Percentiles rank a stretch among this genome's conserved stretches.
Conservation (phyloP, 2,329 filamentous ascomycete genomes). For the Cryphonectria radicalis region DNA sequence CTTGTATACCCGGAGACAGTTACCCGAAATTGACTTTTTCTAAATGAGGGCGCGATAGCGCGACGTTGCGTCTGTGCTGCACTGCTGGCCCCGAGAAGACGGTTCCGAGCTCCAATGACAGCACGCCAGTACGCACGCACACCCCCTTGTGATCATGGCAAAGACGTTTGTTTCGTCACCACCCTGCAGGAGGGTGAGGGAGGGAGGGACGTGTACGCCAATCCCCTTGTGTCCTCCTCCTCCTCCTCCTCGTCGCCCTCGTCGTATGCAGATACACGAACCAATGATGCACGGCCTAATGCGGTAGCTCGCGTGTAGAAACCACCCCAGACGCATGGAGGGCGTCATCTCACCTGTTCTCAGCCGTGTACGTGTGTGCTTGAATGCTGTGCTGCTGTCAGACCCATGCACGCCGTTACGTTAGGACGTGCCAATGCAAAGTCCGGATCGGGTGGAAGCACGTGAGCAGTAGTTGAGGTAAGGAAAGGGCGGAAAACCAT, state of each 20-base stretch:
- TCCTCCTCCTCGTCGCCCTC: not conserved
- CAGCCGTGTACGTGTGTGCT: not conserved
- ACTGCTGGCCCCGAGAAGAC: slow-evolving; percentile 8
- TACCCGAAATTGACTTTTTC: slow-evolving; percentile 2
- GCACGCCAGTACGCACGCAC: not conserved
- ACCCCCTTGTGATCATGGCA: slow-evolving; percentile 22
- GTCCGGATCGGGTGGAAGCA: not conserved
- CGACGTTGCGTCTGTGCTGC: not conserved
- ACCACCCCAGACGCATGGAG: not conserved
- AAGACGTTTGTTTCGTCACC: slow-evolving; percentile 13
- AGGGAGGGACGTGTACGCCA: slow-evolving; percentile 7
- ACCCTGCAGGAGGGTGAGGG: not conserved
- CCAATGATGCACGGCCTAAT: not conserved
- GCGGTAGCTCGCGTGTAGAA: not conserved
- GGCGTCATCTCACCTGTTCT: not conserved
- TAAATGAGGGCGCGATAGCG: not conserved
- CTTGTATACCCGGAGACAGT: not conserved
- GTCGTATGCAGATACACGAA: not conserved
- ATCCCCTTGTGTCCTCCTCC: not conserved
- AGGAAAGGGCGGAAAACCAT: not conserved
- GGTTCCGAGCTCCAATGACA: slow-evolving; percentile 24
- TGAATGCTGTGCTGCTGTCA: not conserved
- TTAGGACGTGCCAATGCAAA: not conserved
- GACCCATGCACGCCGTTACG: not conserved
- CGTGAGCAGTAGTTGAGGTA: not conserved